These are phyloP conservation scores for Mycena filopes DNA, from an alignment of 768 basidiomycete genomes.

Conservation along the genomic window DNA sequence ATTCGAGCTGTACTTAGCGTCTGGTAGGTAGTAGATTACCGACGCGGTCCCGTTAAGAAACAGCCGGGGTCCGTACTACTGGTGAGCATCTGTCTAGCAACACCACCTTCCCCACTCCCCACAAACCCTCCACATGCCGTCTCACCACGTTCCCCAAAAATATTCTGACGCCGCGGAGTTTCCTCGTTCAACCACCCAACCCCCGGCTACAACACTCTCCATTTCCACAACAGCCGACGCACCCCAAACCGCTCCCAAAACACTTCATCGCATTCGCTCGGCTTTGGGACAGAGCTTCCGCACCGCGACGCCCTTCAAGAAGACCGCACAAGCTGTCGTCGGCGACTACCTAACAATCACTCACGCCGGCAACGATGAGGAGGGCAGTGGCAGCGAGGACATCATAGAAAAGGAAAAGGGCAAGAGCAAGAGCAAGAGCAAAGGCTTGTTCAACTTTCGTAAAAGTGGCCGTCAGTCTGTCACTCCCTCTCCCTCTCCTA, in stretches of 20 bases:
- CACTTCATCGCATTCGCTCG: slow-evolving; percentile 73
- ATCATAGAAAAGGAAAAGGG: slow-evolving; percentile 53
- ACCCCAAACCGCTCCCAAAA: slow-evolving; percentile 57
- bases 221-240: slow-evolving; percentile 41
- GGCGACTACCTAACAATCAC: slow-evolving; percentile 60
- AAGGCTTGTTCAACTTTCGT: slow-evolving; percentile 56
- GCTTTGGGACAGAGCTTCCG: slow-evolving; percentile 75
- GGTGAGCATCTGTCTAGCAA: too few relatives aligned
- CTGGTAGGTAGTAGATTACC: too few relatives aligned
- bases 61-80: too few relatives aligned
- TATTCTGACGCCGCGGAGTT: slow-evolving; percentile 44
- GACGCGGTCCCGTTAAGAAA: too few relatives aligned
- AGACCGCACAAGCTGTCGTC: slow-evolving; percentile 44
- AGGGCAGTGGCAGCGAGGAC: slow-evolving; percentile 53
- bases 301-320: slow-evolving; percentile 69
- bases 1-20: too few relatives aligned
- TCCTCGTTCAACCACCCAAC: slow-evolving; percentile 49
- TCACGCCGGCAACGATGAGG: slow-evolving; percentile 55
- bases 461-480: slow-evolving; percentile 52
- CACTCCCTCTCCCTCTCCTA: slow-evolving; percentile 51
- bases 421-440: too few relatives aligned
- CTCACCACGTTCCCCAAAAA: slow-evolving; percentile 21
- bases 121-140: slow-evolving; percentile 32
- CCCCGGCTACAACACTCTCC: slow-evolving; percentile 46
- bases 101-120: too few relatives aligned